Base-by-base conservation (phyloP, 495 filamentous ascomycete genomes). In the Penicillium daleae region DNA sequence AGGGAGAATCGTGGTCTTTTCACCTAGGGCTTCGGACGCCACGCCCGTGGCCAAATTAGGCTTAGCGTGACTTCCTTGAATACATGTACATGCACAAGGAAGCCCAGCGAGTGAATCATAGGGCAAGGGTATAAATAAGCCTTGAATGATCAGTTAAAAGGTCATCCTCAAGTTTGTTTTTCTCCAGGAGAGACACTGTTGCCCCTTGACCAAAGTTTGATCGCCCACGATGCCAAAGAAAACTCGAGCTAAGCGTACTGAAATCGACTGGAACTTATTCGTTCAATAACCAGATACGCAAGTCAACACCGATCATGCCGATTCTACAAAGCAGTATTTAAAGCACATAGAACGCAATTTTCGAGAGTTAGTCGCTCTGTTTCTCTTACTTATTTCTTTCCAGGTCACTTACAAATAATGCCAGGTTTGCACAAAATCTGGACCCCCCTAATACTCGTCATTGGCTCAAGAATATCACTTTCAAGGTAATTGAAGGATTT, bases 401-500 rank as follows among this genome's bases (percentile, higher is more conserved):
- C 2, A 40, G 37, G 37, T 40, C 37, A 40, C 37, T 12, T 40
- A 40, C 12, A 40, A 40, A 40, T 40, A 40, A 40, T 40, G 12
- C 42, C 29, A 59, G 57, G 21, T 59, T 27, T 42, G 32, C 57
- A 10, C 27, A 56, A 32, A 26, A 59, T 22, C 42, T 59, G 26
- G 22, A 59, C 48, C 57, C 44, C 22, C 31, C 31, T 39, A 13
- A 13, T 39, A 17, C 40, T 42, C n/a, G 35, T 53, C 33, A 53
- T 46, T 48, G 52, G 22, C 58, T 53, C 58, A 35, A 60, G 33
- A 52, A 42, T 12, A 53, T 60, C 33, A 53, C n/a, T 35, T 60
- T 60, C 33, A 50, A 15, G 29, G 31, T 53, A 4, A 53, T 60
- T 60, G 48, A 60, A 24, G 58, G 58, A 40, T 60, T 60, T 35